Conservation (phyloP, 352 stramenopile genomes). For the Phytopythium aichiense region DNA sequence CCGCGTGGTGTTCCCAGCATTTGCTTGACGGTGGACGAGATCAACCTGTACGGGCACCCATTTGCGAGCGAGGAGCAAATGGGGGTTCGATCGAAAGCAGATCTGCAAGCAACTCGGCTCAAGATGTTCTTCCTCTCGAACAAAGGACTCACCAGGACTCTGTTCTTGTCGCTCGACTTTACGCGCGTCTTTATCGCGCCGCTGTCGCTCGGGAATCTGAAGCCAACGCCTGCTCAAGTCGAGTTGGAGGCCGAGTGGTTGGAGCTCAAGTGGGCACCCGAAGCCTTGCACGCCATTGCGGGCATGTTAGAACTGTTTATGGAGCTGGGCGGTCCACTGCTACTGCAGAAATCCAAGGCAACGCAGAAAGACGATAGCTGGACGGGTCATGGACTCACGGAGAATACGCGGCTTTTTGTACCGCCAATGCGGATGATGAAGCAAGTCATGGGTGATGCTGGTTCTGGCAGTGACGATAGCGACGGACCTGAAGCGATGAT, state of each 20-base stretch:
- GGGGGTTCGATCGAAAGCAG: conserved; percentile 54
- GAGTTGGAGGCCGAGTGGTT: conserved; percentile 81
- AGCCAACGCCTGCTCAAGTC: conserved; percentile 34
- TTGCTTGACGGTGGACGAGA: conserved; percentile 42
- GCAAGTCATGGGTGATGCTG: conserved; percentile 18
- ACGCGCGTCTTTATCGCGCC: conserved; percentile 57
- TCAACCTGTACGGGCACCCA: conserved; percentile 52
- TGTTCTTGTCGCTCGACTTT: conserved; percentile 67
- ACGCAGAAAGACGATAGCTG: neutral
- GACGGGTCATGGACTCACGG: neutral
- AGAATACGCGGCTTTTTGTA: conserved; percentile 12
- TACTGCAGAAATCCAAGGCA: neutral
- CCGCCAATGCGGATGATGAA: conserved; percentile 31
- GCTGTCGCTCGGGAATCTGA: conserved; percentile 31
- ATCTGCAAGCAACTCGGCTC: conserved; percentile 58
- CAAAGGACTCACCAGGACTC: conserved; percentile 14
- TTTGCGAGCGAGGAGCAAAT: conserved; percentile 43
- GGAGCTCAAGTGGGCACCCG: conserved; percentile 61
- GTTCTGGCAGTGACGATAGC: conserved; percentile 13
- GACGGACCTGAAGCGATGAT: conserved; percentile 10
- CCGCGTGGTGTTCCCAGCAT: conserved; percentile 43
- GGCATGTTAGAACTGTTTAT: conserved; percentile 43
- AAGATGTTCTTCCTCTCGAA: conserved; percentile 36
- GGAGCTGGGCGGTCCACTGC: neutral
- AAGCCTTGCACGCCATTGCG: conserved; percentile 59